These are phyloP conservation scores for Pseudogymnoascus sp. DNA, from an alignment of 2,329 filamentous ascomycete species.

Conservation along the genomic window DNA sequence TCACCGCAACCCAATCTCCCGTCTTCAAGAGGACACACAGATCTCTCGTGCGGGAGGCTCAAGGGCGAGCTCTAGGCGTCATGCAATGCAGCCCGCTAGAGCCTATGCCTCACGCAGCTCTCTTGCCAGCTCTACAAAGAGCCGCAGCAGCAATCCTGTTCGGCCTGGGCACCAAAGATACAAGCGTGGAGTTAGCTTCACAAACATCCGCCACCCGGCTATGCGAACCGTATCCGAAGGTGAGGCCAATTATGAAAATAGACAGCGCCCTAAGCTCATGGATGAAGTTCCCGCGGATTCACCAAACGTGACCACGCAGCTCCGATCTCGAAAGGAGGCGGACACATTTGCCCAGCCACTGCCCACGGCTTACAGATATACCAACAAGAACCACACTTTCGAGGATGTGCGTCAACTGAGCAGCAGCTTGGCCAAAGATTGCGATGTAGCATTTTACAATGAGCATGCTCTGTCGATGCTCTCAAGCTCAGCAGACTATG, in stretches of 20 bases:
- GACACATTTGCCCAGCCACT: not conserved
- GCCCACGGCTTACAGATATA: not conserved
- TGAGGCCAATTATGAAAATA: not conserved
- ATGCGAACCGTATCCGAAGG: not conserved
- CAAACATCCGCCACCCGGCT: slow-evolving; percentile 36
- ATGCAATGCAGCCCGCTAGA: slow-evolving; percentile 13
- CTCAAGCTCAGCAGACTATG: not conserved
- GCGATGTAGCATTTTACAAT: slow-evolving; percentile 79
- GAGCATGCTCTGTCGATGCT: not conserved
- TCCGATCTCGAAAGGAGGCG: not conserved
- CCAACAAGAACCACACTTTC: slow-evolving; percentile 19
- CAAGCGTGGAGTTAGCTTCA: slow-evolving; percentile 56
- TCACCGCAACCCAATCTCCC: slow-evolving; percentile 14
- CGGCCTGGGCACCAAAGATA: slow-evolving; percentile 39
- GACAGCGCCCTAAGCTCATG: not conserved
- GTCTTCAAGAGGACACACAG: not conserved
- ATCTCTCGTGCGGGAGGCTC: slow-evolving; percentile 9
- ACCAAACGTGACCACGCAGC: not conserved
- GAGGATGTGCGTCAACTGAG: slow-evolving; percentile 81
- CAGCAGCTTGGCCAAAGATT: slow-evolving; percentile 76
- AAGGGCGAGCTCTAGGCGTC: slow-evolving; percentile 12
- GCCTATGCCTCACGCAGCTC: slow-evolving; percentile 38
- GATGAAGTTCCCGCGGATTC: not conserved
- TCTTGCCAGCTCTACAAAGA: slow-evolving; percentile 36
- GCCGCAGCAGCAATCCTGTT: slow-evolving; percentile 28